A percentile compares a stretch with the other conserved stretches of the same genome.
Conservation (phyloP, 345 rosid species). For the Luvunga scandens region DNA sequence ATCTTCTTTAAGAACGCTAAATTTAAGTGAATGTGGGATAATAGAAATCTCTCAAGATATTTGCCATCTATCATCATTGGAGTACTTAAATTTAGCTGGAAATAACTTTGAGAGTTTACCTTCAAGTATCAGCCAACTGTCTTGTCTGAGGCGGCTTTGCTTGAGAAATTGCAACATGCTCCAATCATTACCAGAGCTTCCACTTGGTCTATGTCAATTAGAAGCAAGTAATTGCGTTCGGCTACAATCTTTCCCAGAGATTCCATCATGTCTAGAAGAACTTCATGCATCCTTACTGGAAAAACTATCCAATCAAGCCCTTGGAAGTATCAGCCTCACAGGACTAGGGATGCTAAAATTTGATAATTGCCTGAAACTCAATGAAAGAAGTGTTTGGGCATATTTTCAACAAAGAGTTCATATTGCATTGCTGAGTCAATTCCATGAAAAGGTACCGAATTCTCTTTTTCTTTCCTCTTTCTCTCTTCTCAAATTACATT, state of each 20-base stretch:
- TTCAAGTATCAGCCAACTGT: neutral
- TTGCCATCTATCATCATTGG: neutral
- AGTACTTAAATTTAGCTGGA: neutral
- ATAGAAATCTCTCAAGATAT: neutral
- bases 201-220: neutral
- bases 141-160: neutral
- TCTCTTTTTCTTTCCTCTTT: neutral
- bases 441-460: neutral
- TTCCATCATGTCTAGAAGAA: neutral
- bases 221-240: neutral
- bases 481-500: neutral
- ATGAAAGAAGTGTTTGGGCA: neutral
- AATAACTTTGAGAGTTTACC: neutral
- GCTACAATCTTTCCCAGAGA: conserved; percentile 2
- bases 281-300: neutral
- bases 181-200: conserved; percentile 11
- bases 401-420: neutral
- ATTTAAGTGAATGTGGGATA: neutral
- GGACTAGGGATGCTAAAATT: neutral
- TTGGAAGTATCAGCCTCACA: too few relatives aligned
- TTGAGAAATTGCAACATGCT: conserved; percentile 1
- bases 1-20: neutral
- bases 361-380: neutral
- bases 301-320: neutral
- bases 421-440: neutral